Base-by-base conservation (phyloP, 1,139 yeast genomes). In the Yamadazyma diospyri region DNA sequence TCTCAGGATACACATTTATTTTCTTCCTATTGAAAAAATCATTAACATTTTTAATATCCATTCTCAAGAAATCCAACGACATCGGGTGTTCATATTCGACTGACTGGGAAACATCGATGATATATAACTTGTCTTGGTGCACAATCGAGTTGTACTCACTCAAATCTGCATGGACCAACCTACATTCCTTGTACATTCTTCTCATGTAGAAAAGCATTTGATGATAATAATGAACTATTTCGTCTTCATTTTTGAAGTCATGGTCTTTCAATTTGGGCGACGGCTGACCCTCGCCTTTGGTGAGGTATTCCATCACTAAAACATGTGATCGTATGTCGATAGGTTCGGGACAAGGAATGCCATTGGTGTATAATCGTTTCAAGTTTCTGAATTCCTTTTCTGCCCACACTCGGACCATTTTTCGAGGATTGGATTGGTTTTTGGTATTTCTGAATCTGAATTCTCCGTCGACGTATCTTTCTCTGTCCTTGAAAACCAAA, bases 51-150 rank as follows among this genome's bases (percentile, higher is more conserved):
- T 89, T 92, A 50, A 94, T 89, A 59, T 94, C 99, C 98, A 92
- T 92, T 53, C 99, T 69, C 39, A 94, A 62, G 53, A 94, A 94
- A 54, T 92, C 97, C 40, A 92, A 68, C 27, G 96, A 85, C 85
- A 87, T 88, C 5, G 97, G 98, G 57, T 94, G 99, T 48, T 89
- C 97, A 15, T 95, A 97, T 55, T 94, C 97, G 17, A 94, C 98
- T 23, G 94, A 81, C 55, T 94, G 99, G 1, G 97, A 89, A 14
- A 94, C 99, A 63, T 94, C 99, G 47, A 94, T 86, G 38, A 94
- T 86, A 59, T 84, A 88, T 22, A 94, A 64, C 50, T 78, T 74
- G 28, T 74, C 80, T n/a, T 85, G 53, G 53, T 89, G 97, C 16
- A 94, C 84, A 40, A 94, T 84, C 1, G 88, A 76, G 53, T 94